Evolutionary conservation across 2,329 filamentous ascomycete species (phyloP).

Genomic region (Exophiala viscosa): DNA sequence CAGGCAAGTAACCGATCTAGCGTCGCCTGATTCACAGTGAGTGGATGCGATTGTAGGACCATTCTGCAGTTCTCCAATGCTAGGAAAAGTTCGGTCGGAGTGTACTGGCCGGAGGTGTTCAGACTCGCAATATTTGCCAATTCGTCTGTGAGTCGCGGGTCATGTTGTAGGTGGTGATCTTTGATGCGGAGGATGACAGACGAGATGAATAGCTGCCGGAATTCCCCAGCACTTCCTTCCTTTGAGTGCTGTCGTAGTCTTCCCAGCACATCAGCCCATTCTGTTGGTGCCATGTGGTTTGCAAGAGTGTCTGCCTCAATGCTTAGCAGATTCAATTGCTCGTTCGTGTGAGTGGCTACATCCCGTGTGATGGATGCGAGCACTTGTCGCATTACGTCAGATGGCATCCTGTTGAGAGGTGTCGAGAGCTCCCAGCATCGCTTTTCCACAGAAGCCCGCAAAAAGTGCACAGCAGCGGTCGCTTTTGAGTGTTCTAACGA

Average conservation of each 20-base stretch:
- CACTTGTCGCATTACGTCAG: background rate
- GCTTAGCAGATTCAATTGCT: slow-evolving; percentile 3
- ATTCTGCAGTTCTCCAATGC: slow-evolving; percentile 39
- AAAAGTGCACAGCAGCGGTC: background rate
- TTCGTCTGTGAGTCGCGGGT: slow-evolving; percentile 5
- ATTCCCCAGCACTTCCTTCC: background rate
- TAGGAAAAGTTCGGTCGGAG: slow-evolving; percentile 24
- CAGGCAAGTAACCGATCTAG: slow-evolving; percentile 42
- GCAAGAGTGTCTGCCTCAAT: slow-evolving; percentile 8
- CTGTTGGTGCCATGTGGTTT: background rate
- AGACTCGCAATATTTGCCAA: slow-evolving; percentile 38
- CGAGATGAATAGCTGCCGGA: slow-evolving; percentile 3
- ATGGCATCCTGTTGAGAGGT: background rate
- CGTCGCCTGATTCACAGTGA: slow-evolving; percentile 43
- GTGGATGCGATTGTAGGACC: slow-evolving; percentile 40
- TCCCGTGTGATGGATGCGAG: slow-evolving; percentile 1
- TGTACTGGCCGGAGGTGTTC: background rate
- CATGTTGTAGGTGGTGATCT: slow-evolving; percentile 3
- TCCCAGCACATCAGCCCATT: slow-evolving; percentile 1
- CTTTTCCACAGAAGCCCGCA: slow-evolving; percentile 1
- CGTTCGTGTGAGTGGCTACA: background rate
- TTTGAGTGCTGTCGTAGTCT: background rate
- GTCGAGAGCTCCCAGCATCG: background rate
- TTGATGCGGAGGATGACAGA: slow-evolving; percentile 6
- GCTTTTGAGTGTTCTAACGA: background rate